These are phyloP conservation scores for Clarkia xantiana DNA, from an alignment of 345 rosid species.

Conservation along the genomic window DNA sequence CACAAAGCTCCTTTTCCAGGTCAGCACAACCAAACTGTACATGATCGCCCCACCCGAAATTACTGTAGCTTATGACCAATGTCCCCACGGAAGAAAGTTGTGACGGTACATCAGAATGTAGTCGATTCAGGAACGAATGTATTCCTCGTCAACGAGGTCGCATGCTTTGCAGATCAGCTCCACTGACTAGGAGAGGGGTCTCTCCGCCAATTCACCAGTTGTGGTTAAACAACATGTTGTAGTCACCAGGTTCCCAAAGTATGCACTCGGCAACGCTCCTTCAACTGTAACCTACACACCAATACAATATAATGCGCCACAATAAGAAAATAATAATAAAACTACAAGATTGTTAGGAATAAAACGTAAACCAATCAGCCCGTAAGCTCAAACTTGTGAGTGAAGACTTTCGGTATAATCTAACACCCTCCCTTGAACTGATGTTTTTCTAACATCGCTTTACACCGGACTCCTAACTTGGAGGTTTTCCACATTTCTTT, in stretches of 20 bases:
- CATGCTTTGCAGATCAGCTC: slow-evolving; percentile 12
- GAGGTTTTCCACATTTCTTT: too few relatives aligned
- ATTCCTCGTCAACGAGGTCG: slow-evolving; percentile 8
- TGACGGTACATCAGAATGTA: slow-evolving; percentile 6
- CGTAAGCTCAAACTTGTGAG: too few relatives aligned
- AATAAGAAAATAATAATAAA: too few relatives aligned
- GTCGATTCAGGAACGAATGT: slow-evolving; percentile 11
- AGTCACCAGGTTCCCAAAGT: slow-evolving; percentile 11
- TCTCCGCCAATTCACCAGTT: slow-evolving; percentile 9
- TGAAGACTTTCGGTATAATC: too few relatives aligned
- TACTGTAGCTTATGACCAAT: not conserved
- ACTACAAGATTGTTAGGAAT: too few relatives aligned
- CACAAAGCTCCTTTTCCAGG: slow-evolving; percentile 11
- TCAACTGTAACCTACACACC: slow-evolving; percentile 10
- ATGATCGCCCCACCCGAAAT: slow-evolving; percentile 16
- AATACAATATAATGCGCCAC: not conserved
- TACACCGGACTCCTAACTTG: too few relatives aligned
- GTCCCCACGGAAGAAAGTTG: slow-evolving; percentile 8
- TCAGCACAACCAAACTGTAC: slow-evolving; percentile 8
- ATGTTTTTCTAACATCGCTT: too few relatives aligned
- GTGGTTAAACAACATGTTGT: slow-evolving; percentile 2
- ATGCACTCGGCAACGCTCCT: slow-evolving; percentile 9
- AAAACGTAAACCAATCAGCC: too few relatives aligned
- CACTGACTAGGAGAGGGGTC: slow-evolving; percentile 8
- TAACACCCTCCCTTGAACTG: too few relatives aligned